A percentile compares a stretch with the other conserved stretches of the same genome.
These are phyloP conservation scores for Sphaerobolus stellatus DNA, from an alignment of 1,284 basidiomycete species.

Conservation along the genomic window DNA sequence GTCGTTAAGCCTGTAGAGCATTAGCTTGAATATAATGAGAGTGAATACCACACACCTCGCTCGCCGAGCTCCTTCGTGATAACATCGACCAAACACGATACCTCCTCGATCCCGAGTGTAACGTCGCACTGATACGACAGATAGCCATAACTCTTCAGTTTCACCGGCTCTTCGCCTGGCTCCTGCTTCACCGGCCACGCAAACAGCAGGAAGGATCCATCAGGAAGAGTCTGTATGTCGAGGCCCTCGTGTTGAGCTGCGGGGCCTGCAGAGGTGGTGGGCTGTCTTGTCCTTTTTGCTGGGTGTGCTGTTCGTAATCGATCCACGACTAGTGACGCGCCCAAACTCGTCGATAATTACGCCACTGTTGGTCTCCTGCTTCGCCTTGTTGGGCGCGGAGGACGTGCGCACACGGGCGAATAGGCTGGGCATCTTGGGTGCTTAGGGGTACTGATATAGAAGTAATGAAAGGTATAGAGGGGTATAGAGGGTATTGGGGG, in stretches of 20 bases:
- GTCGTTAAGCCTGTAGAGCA: constrained; percentile 66
- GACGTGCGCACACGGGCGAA: constrained; percentile 56
- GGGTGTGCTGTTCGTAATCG: constrained; percentile 30
- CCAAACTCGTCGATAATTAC: constrained; percentile 69
- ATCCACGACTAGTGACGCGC: constrained; percentile 48
- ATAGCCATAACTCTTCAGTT: constrained; percentile 63
- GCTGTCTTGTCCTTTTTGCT: constrained; percentile 54
- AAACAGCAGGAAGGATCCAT: constrained; percentile 63
- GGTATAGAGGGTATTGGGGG: too few relatives aligned
- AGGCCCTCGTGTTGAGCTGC: constrained; percentile 5
- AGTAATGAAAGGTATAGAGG: too few relatives aligned
- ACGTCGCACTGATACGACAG: constrained; percentile 70
- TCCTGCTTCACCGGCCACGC: constrained; percentile 32
- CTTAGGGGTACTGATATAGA: too few relatives aligned
- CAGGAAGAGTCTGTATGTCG: constrained; percentile 45
- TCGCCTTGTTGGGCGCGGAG: constrained; percentile 46
- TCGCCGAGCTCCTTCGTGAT: constrained; percentile 70
- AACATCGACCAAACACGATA: constrained; percentile 66
- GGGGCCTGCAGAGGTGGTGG: too few relatives aligned
- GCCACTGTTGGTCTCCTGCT: constrained; percentile 6
- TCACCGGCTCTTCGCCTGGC: background rate
- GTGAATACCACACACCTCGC: constrained; percentile 39
- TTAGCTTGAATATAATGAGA: background rate
- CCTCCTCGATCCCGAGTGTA: constrained; percentile 73
- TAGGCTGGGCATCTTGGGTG: constrained; percentile 47